Evolutionary conservation across 139 green algal genomes (phyloP), one percentile per base, ranked within the genome.

Genomic region (Micractinium sp.): DNA sequence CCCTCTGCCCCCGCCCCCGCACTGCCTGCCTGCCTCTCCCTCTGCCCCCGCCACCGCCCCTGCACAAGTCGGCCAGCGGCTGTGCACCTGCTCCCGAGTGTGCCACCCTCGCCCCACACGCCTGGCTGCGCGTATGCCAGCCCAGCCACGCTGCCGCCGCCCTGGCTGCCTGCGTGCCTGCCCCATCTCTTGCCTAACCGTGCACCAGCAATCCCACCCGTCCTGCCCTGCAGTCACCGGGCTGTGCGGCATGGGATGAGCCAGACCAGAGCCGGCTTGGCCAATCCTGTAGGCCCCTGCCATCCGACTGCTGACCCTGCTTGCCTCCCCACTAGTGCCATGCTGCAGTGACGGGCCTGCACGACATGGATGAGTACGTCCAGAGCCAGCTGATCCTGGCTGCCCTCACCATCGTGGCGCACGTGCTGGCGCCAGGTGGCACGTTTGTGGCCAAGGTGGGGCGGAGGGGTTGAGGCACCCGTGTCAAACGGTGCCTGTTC

Each of bases 351-450:
- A 99, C 98, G 1, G 98, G 98, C 0, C 93, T 99, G n/a, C 98
- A 99, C 92, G 98, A 99, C 93, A 94, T 99, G 88, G 98, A 99
- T 81, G 96, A 99, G 91, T 99, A 96, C 87, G 97, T 99, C 82
- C 96, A 98, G 83, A 90, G 93, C 31, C 97, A 99, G 94, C 96
- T 99, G 36, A 96, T 99, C 60, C 93, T 99, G 67, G 97, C 98
- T 18, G 96, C 96, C 0, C 89, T 98, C 31, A 95, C 95, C 7
- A 98, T 99, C 47, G 95, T 97, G 23, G 94, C 94, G 1, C 90
- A 96, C 71, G 95, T 99, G 79, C 94, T 99, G 73, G 35, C 60
- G 1, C 94, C 91, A 0, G 97, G 97, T 0, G 98, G 98, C 63
- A 96, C 90, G 0, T 99, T 99, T 92, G 94, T 99, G n/a, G 98